Evolutionary conservation across 1,284 basidiomycete species (phyloP).

Genomic region (Dichomitus squalens): DNA sequence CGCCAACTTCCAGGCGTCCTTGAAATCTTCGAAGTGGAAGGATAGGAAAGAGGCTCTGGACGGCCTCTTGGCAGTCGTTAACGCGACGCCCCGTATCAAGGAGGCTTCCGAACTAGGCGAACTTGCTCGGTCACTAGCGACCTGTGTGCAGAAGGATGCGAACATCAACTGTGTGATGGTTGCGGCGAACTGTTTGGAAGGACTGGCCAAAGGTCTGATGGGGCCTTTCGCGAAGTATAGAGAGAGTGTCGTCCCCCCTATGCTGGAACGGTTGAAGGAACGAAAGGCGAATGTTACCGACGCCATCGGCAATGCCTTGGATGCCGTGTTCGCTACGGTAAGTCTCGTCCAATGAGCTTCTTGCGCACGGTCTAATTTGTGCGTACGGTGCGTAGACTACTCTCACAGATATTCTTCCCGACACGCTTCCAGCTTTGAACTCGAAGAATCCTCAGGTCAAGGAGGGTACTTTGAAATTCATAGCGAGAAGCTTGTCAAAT

Average conservation of each 20-base stretch:
- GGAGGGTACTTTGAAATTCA: conserved; percentile 89
- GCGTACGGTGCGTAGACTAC: conserved; percentile 58
- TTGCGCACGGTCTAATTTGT: not conserved
- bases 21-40: conserved; percentile 97
- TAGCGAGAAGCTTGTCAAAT: conserved; percentile 80
- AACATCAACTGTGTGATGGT: conserved; percentile 96
- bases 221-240: conserved; percentile 76
- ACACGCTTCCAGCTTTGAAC: conserved; percentile 77
- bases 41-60: conserved; percentile 94
- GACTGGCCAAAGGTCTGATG: conserved; percentile 84
- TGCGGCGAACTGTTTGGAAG: conserved; percentile 86
- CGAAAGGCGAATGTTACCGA: conserved; percentile 91
- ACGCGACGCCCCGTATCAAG: conserved; percentile 75
- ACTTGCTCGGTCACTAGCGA: conserved; percentile 76
- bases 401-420: conserved; percentile 83
- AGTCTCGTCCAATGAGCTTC: conserved; percentile 31
- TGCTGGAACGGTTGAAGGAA: conserved; percentile 94
- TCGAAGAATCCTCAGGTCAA: conserved; percentile 98
- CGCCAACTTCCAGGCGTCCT: conserved; percentile 67
- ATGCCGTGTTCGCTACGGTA: conserved; percentile 89
- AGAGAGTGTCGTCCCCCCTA: conserved; percentile 74
- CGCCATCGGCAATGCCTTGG: conserved; percentile 84
- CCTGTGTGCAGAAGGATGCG: conserved; percentile 86
- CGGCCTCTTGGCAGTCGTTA: conserved; percentile 76
- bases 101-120: conserved; percentile 78